Conservation (phyloP, 306 rosid species). For the Malus orientalis region DNA sequence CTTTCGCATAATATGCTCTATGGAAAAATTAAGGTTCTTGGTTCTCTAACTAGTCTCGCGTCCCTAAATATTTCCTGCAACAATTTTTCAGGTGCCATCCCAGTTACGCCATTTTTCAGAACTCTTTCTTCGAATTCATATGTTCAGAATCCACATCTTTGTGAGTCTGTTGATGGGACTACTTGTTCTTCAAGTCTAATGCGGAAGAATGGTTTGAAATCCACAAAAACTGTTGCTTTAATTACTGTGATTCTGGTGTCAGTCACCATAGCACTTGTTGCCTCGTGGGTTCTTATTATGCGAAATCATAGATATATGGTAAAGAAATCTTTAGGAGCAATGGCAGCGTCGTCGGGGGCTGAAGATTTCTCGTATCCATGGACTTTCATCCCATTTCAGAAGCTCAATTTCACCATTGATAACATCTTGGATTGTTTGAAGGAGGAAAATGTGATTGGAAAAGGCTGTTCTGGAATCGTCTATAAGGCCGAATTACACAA, state of each 20-base stretch:
- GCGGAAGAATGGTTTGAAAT: constrained; percentile 44
- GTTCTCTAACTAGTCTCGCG: constrained; percentile 74
- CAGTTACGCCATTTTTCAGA: constrained; percentile 76
- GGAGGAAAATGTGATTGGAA: constrained; percentile 84
- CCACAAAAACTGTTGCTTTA: constrained; percentile 58
- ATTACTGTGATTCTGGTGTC: constrained; percentile 51
- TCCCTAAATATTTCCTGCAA: constrained; percentile 73
- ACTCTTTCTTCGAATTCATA: constrained; percentile 58
- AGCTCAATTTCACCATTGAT: constrained; percentile 68
- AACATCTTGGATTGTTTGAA: constrained; percentile 84
- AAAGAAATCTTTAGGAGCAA: constrained; percentile 39
- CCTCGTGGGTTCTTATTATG: constrained; percentile 64
- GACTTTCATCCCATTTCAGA: constrained; percentile 96
- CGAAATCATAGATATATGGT: constrained; percentile 46
- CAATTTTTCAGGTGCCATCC: constrained; percentile 91
- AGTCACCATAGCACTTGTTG: constrained; percentile 49
- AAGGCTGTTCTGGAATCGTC: constrained; percentile 87
- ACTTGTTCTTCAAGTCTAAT: constrained; percentile 67
- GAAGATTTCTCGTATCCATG: constrained; percentile 99
- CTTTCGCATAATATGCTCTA: constrained; percentile 66
- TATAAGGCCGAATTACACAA: constrained; percentile 73
- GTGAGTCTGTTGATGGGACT: constrained; percentile 69
- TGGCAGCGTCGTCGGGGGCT: constrained; percentile 41
- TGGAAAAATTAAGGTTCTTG: constrained; percentile 68
- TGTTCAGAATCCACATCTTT: constrained; percentile 52